Evolutionary conservation across 805 yeast species (phyloP).

Genomic region (Saccharomycopsis javanensis): DNA sequence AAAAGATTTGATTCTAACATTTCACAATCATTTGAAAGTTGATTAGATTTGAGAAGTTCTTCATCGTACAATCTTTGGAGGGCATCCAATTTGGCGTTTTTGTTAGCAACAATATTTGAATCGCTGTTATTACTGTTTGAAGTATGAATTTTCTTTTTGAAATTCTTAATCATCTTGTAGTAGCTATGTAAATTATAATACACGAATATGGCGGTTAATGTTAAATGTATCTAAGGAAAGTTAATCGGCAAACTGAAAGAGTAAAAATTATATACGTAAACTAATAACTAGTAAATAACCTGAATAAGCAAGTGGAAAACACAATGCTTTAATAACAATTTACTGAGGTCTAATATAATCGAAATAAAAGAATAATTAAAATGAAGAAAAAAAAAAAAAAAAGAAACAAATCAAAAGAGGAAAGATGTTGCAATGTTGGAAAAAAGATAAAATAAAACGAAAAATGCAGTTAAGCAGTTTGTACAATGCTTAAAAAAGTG

Average conservation of each 20-base stretch:
- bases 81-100: background rate
- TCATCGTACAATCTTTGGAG: conserved; percentile 1
- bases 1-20: conserved; percentile 9
- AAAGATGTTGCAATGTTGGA: background rate
- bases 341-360: background rate
- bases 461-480: background rate
- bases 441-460: background rate
- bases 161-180: background rate
- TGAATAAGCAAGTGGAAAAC: background rate
- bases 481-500: background rate
- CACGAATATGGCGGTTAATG: background rate
- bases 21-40: conserved; percentile 11
- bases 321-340: background rate
- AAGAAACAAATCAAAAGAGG: background rate
- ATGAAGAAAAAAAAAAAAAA: background rate
- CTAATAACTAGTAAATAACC: background rate
- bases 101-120: background rate
- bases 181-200: no score
- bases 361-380: background rate
- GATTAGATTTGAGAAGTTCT: conserved; percentile 7
- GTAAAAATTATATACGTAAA: background rate
- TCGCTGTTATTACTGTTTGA: background rate
- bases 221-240: background rate
- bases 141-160: background rate
- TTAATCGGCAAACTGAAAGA: background rate